Evolutionary conservation across 192 early-diverging fungal species (phyloP), one percentile per base, ranked within the genome.

Genomic region (Lunasporangiospora selenospora): DNA sequence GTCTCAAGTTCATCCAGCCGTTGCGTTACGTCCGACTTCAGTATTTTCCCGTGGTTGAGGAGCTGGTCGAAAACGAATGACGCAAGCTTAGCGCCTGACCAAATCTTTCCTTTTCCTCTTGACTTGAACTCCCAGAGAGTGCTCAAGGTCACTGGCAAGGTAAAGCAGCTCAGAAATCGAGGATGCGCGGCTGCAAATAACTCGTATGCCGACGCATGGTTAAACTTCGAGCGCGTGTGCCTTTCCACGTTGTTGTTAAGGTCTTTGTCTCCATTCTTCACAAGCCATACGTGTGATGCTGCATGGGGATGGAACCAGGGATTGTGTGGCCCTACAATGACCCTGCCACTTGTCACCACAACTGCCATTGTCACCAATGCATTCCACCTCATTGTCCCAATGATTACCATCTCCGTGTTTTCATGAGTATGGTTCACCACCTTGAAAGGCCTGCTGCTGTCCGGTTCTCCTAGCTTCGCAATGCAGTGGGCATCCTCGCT

Each of bases 51-150:
- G 19, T 11, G 6, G 15, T 8, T 18, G 32, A 18, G 38, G 7
- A 48, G 44, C 34, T 48, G 42, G 21, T 48, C 15, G 34, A 59
- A 59, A 48, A 59, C 19, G 38, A 48, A 59, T 0, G 57, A 27
- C 8, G 23, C 33, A 37, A 59, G 27, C 45, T 59, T 59, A 16
- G 49, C 7, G 21, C 34, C 45, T 16, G 42, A 48, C 46, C 57
- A 48, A 23, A 16, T n/a, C 12, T 26, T 40, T n/a, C n/a, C n/a
- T 42, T 33, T 46, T n/a, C n/a, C n/a, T n/a, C n/a, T n/a, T 13
- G 41, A 36, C n/a, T 62, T 62, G 60, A 62, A 62, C 23, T 27
- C 30, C 57, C 57, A 59, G 18, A 48, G 43, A 59, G 42, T 45
- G 2, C 21, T 29, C 23, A 59, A 59, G 4, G 46, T 59, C 34